phyloP scores from a whole-genome alignment of 179 eudicot species.

The Corrigiola litoralis region DNA sequence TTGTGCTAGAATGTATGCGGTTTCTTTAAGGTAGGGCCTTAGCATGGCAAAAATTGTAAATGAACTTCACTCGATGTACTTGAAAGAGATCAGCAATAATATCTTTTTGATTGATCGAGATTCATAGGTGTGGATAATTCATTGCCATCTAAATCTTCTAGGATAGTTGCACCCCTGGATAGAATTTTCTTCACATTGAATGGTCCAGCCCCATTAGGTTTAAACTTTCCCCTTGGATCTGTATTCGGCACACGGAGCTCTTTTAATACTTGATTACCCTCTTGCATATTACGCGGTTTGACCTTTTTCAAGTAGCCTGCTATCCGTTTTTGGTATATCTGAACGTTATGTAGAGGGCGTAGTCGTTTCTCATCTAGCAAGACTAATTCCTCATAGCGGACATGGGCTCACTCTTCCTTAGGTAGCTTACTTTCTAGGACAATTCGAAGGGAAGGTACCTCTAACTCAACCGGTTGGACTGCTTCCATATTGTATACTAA shows the following conservation, averaged over 20 bases:
- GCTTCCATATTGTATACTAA: slow-evolving; percentile 2
- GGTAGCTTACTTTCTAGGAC: not conserved
- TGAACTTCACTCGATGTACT: no score
- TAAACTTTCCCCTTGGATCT: not conserved
- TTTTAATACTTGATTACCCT: not conserved
- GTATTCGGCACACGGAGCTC: no score
- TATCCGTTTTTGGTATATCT: not conserved
- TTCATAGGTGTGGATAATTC: not conserved
- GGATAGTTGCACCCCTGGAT: not conserved
- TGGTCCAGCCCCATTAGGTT: not conserved
- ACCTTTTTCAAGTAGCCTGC: not conserved
- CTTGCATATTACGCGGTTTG: not conserved
- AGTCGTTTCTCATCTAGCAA: not conserved
- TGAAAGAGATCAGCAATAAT: no score
- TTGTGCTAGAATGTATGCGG: no score
- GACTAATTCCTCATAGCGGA: not conserved
- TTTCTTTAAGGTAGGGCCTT: no score
- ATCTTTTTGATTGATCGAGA: not conserved
- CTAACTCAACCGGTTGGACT: not conserved
- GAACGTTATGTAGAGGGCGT: not conserved
- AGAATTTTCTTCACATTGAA: not conserved
- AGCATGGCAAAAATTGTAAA: no score
- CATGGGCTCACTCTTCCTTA: not conserved
- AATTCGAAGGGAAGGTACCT: not conserved
- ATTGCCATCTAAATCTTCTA: not conserved